Evolutionary conservation across 2,329 filamentous ascomycete genomes (phyloP).

Genomic region (Arthroderma sp.): DNA sequence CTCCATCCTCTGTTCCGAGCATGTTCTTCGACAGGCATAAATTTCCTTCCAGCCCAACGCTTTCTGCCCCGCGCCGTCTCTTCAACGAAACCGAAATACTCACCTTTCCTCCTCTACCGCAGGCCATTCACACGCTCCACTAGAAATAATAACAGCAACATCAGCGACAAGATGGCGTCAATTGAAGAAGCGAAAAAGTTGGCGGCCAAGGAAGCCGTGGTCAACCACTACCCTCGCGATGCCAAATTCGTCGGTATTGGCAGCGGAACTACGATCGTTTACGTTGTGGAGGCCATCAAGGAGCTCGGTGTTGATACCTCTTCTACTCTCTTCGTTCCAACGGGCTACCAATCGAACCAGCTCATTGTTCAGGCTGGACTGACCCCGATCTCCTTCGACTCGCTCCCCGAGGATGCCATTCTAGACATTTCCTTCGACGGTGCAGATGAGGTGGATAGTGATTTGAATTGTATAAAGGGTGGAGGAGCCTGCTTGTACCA

Average conservation of each 20-base stretch:
- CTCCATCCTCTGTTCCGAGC: no score
- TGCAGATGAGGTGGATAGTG: conserved; percentile 89
- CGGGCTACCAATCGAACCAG: conserved; percentile 78
- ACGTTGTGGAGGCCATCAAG: conserved; percentile 53
- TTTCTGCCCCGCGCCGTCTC: neutral
- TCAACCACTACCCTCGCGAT: conserved; percentile 45
- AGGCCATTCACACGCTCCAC: neutral
- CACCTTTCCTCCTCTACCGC: neutral
- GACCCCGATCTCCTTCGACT: conserved; percentile 62
- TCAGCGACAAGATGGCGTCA: conserved; percentile 19
- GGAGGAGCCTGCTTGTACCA: conserved; percentile 96
- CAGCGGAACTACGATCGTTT: conserved; percentile 52
- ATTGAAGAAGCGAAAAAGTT: conserved; percentile 48
- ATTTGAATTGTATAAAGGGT: conserved; percentile 94
- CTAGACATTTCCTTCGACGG: conserved; percentile 93
- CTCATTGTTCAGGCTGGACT: conserved; percentile 71
- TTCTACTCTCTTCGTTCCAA: conserved; percentile 75
- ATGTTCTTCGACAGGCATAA: no score
- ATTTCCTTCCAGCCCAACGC: no score
- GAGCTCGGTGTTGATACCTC: conserved; percentile 32
- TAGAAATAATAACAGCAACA: conserved; percentile 10
- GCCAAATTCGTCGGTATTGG: conserved; percentile 51
- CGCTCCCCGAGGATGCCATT: conserved; percentile 48
- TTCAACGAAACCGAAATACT: neutral
- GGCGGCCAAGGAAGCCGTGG: conserved; percentile 45